Evolutionary conservation across 177 flowering plant species (phyloP).

Genomic region (Viscum album): DNA sequence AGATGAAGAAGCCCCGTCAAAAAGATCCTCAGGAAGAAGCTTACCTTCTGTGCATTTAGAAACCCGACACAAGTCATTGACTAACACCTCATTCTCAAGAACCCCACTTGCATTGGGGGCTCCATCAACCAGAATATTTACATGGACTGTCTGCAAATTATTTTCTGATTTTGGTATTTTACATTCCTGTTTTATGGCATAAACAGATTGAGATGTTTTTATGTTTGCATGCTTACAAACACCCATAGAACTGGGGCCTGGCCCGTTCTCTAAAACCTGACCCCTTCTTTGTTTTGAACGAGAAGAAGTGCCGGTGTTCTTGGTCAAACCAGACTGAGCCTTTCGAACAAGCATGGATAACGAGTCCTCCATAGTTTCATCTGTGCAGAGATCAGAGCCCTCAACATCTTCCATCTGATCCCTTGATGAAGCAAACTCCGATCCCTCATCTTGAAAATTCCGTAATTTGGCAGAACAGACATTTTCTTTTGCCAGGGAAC

Average conservation of each 20-base stretch:
- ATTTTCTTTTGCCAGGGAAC: slow-evolving; percentile 6
- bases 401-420: slow-evolving; percentile 13
- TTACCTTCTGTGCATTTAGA: slow-evolving; percentile 6
- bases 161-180: slow-evolving; percentile 15
- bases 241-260: slow-evolving; percentile 15
- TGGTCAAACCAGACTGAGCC: slow-evolving; percentile 26
- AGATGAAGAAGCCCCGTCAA: slow-evolving; percentile 7
- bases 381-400: slow-evolving; percentile 15
- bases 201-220: slow-evolving; percentile 11
- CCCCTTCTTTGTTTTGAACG: slow-evolving; percentile 17
- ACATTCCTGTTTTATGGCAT: slow-evolving; percentile 8
- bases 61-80: slow-evolving; percentile 8
- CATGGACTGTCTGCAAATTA: slow-evolving; percentile 3
- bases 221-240: slow-evolving; percentile 6
- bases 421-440: slow-evolving; percentile 10
- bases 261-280: slow-evolving; percentile 19
- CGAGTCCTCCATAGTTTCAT: slow-evolving; percentile 29
- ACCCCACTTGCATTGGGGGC: slow-evolving; percentile 7
- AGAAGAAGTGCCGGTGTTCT: slow-evolving; percentile 23
- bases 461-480: slow-evolving; percentile 5
- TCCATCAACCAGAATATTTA: slow-evolving; percentile 10
- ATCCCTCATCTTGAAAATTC: slow-evolving; percentile 13
- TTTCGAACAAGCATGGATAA: slow-evolving; percentile 31
- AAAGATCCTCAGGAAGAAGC: slow-evolving; percentile 5
- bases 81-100: slow-evolving; percentile 9